Base-by-base conservation (phyloP, 495 filamentous ascomycete genomes). In the Pyrenopolyporus hunteri region DNA sequence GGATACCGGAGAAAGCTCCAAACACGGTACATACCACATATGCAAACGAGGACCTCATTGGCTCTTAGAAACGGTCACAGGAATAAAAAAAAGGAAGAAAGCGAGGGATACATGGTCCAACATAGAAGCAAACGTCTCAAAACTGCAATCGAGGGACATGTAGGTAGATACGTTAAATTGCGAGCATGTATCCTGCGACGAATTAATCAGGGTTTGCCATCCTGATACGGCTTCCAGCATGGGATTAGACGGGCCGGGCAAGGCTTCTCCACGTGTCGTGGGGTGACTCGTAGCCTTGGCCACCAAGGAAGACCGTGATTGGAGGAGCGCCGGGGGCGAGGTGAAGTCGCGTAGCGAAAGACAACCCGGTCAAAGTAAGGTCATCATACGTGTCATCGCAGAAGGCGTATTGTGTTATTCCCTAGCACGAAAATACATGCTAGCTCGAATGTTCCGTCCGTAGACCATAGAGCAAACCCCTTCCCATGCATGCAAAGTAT, bases 401-500 rank as follows among this genome's bases (percentile, higher is more conserved):
- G 63, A 71, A 69, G 66, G 66, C 59, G 68, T 69, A 48, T 69
- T 69, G 62, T 62, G 64, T 70, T 67, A 69, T 71, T 71, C 39
- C 62, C 63, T 69, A 71, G 66, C 68, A 69, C 57, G 63, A 69
- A 29, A 69, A 71, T 71, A 66, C 58, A 67, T 67, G 68, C 68
- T 71, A 71, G 66, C 62, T 71, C 66, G 59, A 69, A 69, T 43
- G 46, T 44, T 26, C 63, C 62, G 68, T 71, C 66, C 68, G 68
- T 68, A 64, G 68, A 71, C 68, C 68, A 64, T 63, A 69, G 68
- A 71, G 65, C 58, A 69, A 69, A 71, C 69, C 63, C 68, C 68
- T 71, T 71, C 68, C 68, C 62, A 71, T 69, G 66, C 66, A 71
- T 71, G 68, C 65, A 68, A 42, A 70, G 44, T 64, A 70, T 49